Evolutionary conservation across 2,329 filamentous ascomycete species (phyloP).

Genomic region (Xylariaceae sp.): DNA sequence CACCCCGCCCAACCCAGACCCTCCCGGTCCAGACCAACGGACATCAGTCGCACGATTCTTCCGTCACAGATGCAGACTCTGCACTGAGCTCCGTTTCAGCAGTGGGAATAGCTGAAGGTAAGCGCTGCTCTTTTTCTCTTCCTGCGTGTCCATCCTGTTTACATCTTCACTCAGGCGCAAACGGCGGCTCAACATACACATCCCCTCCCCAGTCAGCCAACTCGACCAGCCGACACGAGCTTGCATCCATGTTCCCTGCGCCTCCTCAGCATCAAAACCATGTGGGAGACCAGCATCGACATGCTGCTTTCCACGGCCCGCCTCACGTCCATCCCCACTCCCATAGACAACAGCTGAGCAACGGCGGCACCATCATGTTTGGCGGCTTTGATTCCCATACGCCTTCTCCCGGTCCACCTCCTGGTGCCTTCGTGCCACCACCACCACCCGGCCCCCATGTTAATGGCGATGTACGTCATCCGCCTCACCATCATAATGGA

Average conservation of each 20-base stretch:
- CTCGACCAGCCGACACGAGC: conserved; percentile 18
- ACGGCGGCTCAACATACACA: not conserved
- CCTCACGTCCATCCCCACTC: conserved; percentile 32
- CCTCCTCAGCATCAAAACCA: conserved; percentile 19
- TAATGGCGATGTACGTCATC: conserved; percentile 25
- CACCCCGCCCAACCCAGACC: conserved; percentile 5
- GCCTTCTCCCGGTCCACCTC: conserved; percentile 52
- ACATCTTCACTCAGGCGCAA: not conserved
- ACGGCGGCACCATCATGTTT: conserved; percentile 52
- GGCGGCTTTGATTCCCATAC: conserved; percentile 53
- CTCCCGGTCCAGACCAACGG: conserved; percentile 6
- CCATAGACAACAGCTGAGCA: conserved; percentile 48
- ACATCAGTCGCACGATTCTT: not conserved
- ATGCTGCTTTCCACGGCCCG: conserved; percentile 20
- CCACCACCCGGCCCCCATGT: conserved; percentile 20
- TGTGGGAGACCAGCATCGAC: conserved; percentile 18
- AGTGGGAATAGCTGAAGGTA: conserved; percentile 10
- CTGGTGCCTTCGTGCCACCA: conserved; percentile 46
- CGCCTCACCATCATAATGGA: conserved; percentile 20
- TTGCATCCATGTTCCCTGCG: conserved; percentile 16
- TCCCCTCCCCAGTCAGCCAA: conserved; percentile 23
- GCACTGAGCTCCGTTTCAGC: conserved; percentile 4
- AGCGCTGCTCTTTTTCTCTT: conserved; percentile 11
- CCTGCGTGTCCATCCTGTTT: not conserved
- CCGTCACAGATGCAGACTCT: not conserved